Conservation (phyloP, 805 yeast species). For the Yarrowia yakushimensis region DNA sequence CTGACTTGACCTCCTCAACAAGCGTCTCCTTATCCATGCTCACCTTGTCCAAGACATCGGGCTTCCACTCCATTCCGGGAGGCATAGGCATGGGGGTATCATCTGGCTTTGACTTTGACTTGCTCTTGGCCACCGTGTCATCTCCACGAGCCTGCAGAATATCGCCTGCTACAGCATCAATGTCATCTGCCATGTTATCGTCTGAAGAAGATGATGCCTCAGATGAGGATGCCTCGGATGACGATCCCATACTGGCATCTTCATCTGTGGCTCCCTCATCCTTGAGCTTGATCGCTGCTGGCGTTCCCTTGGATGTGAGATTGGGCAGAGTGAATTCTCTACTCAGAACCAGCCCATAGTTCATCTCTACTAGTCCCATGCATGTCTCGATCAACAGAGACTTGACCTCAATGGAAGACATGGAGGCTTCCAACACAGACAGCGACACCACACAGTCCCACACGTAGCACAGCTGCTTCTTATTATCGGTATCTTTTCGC, state of each 20-base stretch:
- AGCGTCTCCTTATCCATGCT: neutral
- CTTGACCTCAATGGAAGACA: slow-evolving; percentile 54
- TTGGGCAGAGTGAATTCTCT: slow-evolving; percentile 66
- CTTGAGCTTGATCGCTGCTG: slow-evolving; percentile 40
- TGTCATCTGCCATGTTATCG: slow-evolving; percentile 12
- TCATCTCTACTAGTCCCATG: slow-evolving; percentile 68
- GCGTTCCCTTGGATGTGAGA: slow-evolving; percentile 64
- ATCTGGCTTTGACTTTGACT: neutral
- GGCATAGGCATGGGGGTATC: slow-evolving; percentile 17
- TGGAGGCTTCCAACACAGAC: slow-evolving; percentile 58
- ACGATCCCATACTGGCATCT: neutral
- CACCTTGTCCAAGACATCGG: slow-evolving; percentile 15
- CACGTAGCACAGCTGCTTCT: slow-evolving; percentile 58
- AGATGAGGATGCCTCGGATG: neutral
- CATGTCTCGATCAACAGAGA: slow-evolving; percentile 79
- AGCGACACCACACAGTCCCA: slow-evolving; percentile 78
- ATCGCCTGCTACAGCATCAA: neutral
- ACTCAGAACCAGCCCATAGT: slow-evolving; percentile 50
- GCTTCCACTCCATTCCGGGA: slow-evolving; percentile 23
- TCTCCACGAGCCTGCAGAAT: slow-evolving; percentile 11
- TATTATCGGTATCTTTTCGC: slow-evolving; percentile 57
- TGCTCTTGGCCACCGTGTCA: neutral
- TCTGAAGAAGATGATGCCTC: neutral
- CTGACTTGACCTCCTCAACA: slow-evolving; percentile 35
- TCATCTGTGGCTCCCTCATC: neutral